A percentile compares a stretch with the other conserved stretches of the same genome.
phyloP scores from a whole-genome alignment of 768 basidiomycete genomes.

The Hypholoma fasciculare region DNA sequence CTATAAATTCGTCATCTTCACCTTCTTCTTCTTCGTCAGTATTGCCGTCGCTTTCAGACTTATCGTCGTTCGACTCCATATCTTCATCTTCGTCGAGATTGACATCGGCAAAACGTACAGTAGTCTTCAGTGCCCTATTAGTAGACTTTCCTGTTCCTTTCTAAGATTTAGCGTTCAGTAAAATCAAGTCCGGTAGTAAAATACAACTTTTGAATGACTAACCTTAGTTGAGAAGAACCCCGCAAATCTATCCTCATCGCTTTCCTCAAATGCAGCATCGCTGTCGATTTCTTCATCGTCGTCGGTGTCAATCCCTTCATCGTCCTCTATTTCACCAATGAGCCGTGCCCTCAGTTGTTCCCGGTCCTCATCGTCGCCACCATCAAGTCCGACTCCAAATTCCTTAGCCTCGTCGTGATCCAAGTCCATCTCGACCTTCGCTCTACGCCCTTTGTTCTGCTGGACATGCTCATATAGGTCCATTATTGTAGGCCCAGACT shows the following conservation, averaged over 20 bases:
- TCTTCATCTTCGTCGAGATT: slow-evolving; percentile 65
- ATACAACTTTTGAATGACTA: slow-evolving; percentile 18
- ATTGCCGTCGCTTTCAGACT: slow-evolving; percentile 32
- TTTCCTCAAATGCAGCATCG: slow-evolving; percentile 82
- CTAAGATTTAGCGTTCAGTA: slow-evolving; percentile 18
- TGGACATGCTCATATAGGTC: slow-evolving; percentile 70
- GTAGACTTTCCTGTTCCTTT: slow-evolving; percentile 24
- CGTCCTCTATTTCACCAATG: slow-evolving; percentile 52
- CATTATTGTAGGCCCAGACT: slow-evolving; percentile 27
- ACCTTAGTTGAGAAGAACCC: slow-evolving; percentile 57
- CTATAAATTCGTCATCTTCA: slow-evolving; percentile 58
- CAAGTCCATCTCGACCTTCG: slow-evolving; percentile 52
- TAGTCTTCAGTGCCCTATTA: slow-evolving; percentile 24
- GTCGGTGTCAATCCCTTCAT: slow-evolving; percentile 55
- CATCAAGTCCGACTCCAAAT: slow-evolving; percentile 41
- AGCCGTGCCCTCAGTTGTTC: slow-evolving; percentile 44
- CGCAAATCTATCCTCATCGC: slow-evolving; percentile 76
- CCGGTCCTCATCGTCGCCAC: slow-evolving; percentile 38
- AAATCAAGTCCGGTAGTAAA: neutral
- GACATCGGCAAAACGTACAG: slow-evolving; percentile 52
- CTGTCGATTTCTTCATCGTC: slow-evolving; percentile 89
- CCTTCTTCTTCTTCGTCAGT: slow-evolving; percentile 46
- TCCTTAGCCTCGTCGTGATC: slow-evolving; percentile 54
- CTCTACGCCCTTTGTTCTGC: slow-evolving; percentile 47
- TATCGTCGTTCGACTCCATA: slow-evolving; percentile 33